Evolutionary conservation across 306 rosid genomes (phyloP).

Genomic region (Sicyos baderoa): DNA sequence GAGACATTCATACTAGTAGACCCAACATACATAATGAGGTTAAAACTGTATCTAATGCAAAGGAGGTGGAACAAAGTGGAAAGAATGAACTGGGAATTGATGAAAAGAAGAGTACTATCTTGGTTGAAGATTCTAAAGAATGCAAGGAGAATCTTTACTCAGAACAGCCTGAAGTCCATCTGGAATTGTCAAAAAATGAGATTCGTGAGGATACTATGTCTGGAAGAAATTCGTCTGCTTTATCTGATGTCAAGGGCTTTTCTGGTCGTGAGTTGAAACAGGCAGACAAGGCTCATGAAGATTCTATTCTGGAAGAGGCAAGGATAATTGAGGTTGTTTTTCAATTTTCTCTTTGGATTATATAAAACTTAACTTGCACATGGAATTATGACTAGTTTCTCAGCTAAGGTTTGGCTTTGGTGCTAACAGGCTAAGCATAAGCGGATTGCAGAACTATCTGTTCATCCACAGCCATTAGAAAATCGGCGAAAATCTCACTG

Average conservation of each 20-base stretch:
- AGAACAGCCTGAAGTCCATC: slow-evolving; percentile 29
- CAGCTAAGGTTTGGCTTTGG: slow-evolving; percentile 22
- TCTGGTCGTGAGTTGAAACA: slow-evolving; percentile 36
- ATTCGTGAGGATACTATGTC: slow-evolving; percentile 30
- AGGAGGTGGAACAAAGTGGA: slow-evolving; percentile 41
- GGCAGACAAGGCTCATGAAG: slow-evolving; percentile 69
- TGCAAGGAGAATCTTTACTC: slow-evolving; percentile 29
- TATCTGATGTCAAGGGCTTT: slow-evolving; percentile 36
- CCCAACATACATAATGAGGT: slow-evolving; percentile 21
- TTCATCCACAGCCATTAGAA: slow-evolving; percentile 46
- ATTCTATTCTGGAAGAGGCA: slow-evolving; percentile 89
- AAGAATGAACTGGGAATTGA: slow-evolving; percentile 32
- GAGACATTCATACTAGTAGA: slow-evolving; percentile 27
- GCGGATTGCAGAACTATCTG: slow-evolving; percentile 83
- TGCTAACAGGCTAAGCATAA: slow-evolving; percentile 70
- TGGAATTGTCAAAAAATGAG: slow-evolving; percentile 31
- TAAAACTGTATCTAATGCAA: slow-evolving; percentile 29
- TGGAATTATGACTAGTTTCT: background rate
- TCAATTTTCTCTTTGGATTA: slow-evolving; percentile 17
- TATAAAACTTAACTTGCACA: slow-evolving; percentile 12
- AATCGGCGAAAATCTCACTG: slow-evolving; percentile 62
- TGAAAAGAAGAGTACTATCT: slow-evolving; percentile 16
- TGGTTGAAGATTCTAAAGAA: slow-evolving; percentile 35
- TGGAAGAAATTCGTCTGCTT: slow-evolving; percentile 33
- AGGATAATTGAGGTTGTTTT: slow-evolving; percentile 62